A percentile compares a stretch with the other conserved stretches of the same genome.
Evolutionary conservation across 768 basidiomycete species (phyloP).

Genomic region (Russula virescens): DNA sequence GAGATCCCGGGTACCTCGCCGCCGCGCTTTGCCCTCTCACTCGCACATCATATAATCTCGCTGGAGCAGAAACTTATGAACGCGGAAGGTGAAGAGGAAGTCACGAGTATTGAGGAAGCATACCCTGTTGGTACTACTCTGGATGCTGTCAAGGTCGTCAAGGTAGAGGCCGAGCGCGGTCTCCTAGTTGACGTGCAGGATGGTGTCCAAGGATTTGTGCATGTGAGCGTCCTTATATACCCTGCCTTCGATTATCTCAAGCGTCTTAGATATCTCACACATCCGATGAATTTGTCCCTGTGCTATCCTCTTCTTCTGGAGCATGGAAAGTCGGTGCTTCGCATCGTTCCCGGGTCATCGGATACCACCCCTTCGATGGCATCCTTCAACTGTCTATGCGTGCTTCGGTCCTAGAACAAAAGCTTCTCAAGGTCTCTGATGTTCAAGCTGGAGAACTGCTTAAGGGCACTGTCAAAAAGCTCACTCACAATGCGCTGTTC

Average conservation of each 20-base stretch:
- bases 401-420: conserved; percentile 74
- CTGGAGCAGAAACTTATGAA: conserved; percentile 40
- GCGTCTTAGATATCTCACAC: conserved; percentile 79
- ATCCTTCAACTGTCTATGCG: conserved; percentile 84
- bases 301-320: conserved; percentile 63
- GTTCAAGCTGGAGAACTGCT: conserved; percentile 81
- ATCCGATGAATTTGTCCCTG: conserved; percentile 84
- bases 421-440: conserved; percentile 77
- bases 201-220: conserved; percentile 73
- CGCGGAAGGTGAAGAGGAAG: conserved; percentile 23
- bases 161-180: conserved; percentile 79
- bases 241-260: conserved; percentile 10
- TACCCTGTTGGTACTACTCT: conserved; percentile 73
- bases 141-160: conserved; percentile 64
- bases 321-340: conserved; percentile 75
- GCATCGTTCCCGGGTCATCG: conserved; percentile 83
- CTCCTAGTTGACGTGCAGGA: conserved; percentile 61
- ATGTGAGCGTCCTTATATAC: conserved; percentile 49
- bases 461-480: conserved; percentile 81
- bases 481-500: conserved; percentile 77
- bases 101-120: conserved; percentile 41
- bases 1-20: conserved; percentile 64
- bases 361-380: conserved; percentile 81
- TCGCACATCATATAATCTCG: conserved; percentile 63
- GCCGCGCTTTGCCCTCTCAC: conserved; percentile 76